Percentiles rank a stretch among this genome's conserved stretches.
Evolutionary conservation across 1,284 basidiomycete genomes (phyloP).

Genomic region (Sporisorium iseilematis-ciliati): DNA sequence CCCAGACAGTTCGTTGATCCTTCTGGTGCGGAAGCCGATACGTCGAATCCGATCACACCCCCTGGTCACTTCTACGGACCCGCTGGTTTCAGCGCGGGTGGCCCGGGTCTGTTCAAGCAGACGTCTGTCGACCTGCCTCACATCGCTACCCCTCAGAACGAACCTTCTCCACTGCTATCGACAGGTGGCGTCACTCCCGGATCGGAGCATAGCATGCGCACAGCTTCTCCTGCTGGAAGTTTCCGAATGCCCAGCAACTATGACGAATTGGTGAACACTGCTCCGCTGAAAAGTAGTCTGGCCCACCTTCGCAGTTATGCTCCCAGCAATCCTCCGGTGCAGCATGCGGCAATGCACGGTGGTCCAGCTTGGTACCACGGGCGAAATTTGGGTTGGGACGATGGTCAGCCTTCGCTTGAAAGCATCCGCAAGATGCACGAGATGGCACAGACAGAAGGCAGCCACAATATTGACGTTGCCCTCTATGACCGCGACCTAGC

Average conservation of each 20-base stretch:
- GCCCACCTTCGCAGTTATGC: neutral
- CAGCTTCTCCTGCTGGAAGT: neutral
- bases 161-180: constrained; percentile 10
- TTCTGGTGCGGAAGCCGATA: constrained; percentile 16
- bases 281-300: neutral
- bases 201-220: neutral
- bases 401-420: neutral
- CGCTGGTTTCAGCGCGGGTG: neutral
- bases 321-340: no score
- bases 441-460: neutral
- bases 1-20: neutral
- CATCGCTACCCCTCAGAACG: neutral
- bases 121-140: no score
- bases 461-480: constrained; percentile 7
- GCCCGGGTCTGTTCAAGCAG: neutral
- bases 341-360: no score
- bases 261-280: constrained; percentile 3
- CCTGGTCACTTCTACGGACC: neutral
- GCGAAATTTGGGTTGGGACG: constrained; percentile 3
- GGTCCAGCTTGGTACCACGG: neutral
- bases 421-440: constrained; percentile 14
- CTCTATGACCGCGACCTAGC: constrained; percentile 3
- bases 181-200: neutral
- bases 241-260: constrained; percentile 23
- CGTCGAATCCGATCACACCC: constrained; percentile 18